These are phyloP conservation scores for Pythium rhizo-oryzae DNA, from an alignment of 352 stramenopile genomes.

Conservation along the genomic window DNA sequence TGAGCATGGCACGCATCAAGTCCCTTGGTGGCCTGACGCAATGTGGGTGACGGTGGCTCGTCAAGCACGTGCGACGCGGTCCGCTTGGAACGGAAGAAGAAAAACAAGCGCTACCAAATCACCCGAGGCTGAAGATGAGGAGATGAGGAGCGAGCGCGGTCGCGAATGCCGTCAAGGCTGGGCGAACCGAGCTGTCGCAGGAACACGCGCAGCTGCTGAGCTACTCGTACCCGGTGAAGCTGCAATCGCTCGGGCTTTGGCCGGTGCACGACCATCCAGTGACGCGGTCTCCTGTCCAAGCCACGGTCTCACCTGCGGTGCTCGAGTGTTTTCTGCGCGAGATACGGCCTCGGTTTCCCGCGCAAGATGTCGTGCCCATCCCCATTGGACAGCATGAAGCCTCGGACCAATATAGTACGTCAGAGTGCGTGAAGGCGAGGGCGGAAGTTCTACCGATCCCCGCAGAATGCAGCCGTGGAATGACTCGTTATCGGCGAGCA, in stretches of 20 bases:
- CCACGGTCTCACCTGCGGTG: too few species aligned
- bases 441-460: too few species aligned
- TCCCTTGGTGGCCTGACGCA: neutral
- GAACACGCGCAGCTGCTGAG: too few species aligned
- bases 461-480: neutral
- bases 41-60: neutral
- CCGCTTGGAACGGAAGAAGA: constrained; percentile 1
- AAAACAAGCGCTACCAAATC: neutral
- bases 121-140: too few species aligned
- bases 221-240: too few species aligned
- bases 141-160: too few species aligned
- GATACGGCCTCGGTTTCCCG: neutral
- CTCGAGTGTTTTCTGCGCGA: neutral
- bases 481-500: neutral
- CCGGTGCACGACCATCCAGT: too few species aligned
- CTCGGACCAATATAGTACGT: neutral
- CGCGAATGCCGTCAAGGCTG: too few species aligned
- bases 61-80: neutral
- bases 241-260: too few species aligned
- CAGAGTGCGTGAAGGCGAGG: neutral
- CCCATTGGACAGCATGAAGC: neutral
- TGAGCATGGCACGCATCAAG: neutral
- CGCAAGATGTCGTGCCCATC: neutral
- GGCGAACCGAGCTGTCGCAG: too few species aligned
- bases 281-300: too few species aligned